These are phyloP conservation scores for Ustulina deusta DNA, from an alignment of 2,329 filamentous ascomycete genomes.

Conservation along the genomic window DNA sequence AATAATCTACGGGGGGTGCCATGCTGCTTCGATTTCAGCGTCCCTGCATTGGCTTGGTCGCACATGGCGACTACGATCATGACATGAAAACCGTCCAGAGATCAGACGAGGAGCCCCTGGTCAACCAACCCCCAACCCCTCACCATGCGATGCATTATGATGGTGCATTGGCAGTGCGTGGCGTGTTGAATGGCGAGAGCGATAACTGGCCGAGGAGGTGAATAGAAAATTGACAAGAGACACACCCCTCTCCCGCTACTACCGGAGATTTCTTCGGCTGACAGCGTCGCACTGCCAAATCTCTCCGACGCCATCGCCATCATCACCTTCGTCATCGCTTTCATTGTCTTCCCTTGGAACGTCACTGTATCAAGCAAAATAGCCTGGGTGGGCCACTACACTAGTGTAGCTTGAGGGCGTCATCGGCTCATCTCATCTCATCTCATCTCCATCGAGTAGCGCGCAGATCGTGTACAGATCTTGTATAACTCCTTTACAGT, in stretches of 20 bases:
- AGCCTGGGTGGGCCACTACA: neutral
- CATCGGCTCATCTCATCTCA: conserved; percentile 16
- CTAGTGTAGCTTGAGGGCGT: neutral
- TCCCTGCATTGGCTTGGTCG: conserved; percentile 35
- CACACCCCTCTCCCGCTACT: conserved; percentile 1
- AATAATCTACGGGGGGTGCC: conserved; percentile 23
- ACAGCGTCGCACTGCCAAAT: conserved; percentile 33
- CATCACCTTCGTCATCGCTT: conserved; percentile 16
- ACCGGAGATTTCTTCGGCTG: conserved; percentile 39
- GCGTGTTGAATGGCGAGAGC: conserved; percentile 21
- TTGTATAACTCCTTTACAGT: conserved; percentile 13
- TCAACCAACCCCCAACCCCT: conserved; percentile 26
- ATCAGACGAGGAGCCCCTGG: conserved; percentile 30
- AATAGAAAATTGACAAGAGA: conserved; percentile 15
- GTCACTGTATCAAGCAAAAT: conserved; percentile 5
- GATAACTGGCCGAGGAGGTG: conserved; percentile 10
- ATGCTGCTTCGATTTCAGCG: conserved; percentile 27
- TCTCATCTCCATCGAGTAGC: conserved; percentile 1
- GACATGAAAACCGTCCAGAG: conserved; percentile 28
- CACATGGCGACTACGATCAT: conserved; percentile 34
- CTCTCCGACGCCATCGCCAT: conserved; percentile 32
- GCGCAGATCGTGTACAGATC: conserved; percentile 2
- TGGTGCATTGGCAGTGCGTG: conserved; percentile 27
- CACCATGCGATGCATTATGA: conserved; percentile 34
- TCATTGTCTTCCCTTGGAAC: conserved; percentile 12